Evolutionary conservation across 768 basidiomycete species (phyloP).

Genomic region (Cystofilobasidium capitatum): DNA sequence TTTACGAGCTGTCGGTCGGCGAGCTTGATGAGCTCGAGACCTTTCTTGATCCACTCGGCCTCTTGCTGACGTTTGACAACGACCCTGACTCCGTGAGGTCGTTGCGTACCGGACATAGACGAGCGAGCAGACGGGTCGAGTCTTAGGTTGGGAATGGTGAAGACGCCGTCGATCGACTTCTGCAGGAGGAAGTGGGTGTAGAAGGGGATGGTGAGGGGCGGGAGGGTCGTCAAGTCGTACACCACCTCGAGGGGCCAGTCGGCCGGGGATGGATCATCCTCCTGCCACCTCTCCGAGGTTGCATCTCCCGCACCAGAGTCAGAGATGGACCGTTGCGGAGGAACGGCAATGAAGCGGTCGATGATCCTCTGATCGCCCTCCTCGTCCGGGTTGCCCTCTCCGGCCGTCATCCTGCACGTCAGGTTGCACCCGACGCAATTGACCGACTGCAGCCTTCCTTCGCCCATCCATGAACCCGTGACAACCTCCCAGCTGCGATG

Average conservation of each 20-base stretch:
- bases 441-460: neutral
- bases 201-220: slow-evolving; percentile 20
- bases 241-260: neutral
- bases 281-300: too few species aligned
- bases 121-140: neutral
- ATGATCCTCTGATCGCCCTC: neutral
- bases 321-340: neutral
- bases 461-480: neutral
- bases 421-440: neutral
- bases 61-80: slow-evolving; percentile 1
- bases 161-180: slow-evolving; percentile 3
- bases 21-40: neutral
- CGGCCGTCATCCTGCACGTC: neutral
- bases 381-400: neutral
- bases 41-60: neutral
- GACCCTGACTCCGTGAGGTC: neutral
- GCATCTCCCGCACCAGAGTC: too few species aligned
- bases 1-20: neutral
- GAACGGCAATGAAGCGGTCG: neutral
- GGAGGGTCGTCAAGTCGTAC: slow-evolving; percentile 18
- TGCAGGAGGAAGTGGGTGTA: slow-evolving; percentile 9
- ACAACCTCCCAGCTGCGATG: slow-evolving; percentile 7
- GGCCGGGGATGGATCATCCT: neutral
- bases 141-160: neutral
- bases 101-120: neutral